Base-by-base conservation (phyloP, 2,329 filamentous ascomycete species). In the Penicillium sp. region DNA sequence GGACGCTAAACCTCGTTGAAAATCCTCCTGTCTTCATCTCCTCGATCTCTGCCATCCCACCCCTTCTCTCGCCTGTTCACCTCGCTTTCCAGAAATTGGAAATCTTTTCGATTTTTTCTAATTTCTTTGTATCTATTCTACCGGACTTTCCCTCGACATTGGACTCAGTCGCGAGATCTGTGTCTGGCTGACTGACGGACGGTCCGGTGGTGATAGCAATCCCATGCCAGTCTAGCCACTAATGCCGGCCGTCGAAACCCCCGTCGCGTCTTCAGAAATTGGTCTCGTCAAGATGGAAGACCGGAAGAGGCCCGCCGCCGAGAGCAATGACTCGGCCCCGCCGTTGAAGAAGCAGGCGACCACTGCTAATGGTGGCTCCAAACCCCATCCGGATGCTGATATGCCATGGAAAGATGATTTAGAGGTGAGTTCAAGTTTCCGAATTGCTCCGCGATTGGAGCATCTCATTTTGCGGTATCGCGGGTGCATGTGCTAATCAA, bases 251-350 rank as follows among this genome's bases (percentile, higher is more conserved):
- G 86, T 89, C 79, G 88, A 89, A 79, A 82, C 83, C 74, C 83
- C 86, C 77, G 82, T 87, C 76, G 83, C 87, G 82, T 85, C 86
- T 84, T 85, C 89, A 81, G 88, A 90, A 80, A 76, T 83, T 75
- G 87, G 87, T 83, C 83, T 90, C 79, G 81, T 86, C 66, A 96
- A 94, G 85, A 99, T 97, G 93, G 94, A 99, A 84, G 94, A 97
- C 82, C 91, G 94, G 85, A 99, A 99, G 85, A 87, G 94, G 85
- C 89, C 92, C 72, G 90, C 92, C 72, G 83, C 88, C 66, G 89
- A 88, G 72, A 80, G 85, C 69, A 90, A 94, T 74, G 91, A 97
- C 65, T 81, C 90, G 70, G 89, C 89, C 62, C 93, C 93, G 63
- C 92, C 93, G 21, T 89, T 87, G 71, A 99, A 97, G 82, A 88